phyloP scores from a whole-genome alignment of 176 grass and related monocot species.

The Oryza meyeriana region DNA sequence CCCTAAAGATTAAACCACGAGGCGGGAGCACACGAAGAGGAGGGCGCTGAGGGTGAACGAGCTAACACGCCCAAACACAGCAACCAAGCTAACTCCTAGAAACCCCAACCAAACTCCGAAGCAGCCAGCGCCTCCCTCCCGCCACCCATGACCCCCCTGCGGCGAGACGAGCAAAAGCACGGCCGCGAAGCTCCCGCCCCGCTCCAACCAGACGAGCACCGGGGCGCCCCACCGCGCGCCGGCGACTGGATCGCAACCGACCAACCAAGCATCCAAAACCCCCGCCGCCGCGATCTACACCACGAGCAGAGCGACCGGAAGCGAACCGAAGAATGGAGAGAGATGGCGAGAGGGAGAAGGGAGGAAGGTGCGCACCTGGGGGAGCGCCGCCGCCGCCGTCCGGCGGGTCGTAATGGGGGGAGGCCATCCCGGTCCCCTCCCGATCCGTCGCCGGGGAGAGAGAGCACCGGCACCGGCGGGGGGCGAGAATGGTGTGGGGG shows the following conservation, averaged over 20 bases:
- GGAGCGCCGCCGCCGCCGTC: background rate
- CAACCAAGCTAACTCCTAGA: slow-evolving; percentile 11
- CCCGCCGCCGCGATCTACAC: background rate
- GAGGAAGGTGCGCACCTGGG: slow-evolving; percentile 6
- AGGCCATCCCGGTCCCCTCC: slow-evolving; percentile 42
- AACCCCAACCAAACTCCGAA: slow-evolving; percentile 3
- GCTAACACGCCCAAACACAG: background rate
- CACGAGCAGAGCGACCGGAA: background rate
- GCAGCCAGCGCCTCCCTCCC: background rate
- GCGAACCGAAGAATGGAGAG: background rate
- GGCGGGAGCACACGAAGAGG: background rate
- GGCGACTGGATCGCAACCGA: background rate
- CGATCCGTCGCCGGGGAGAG: slow-evolving; percentile 23
- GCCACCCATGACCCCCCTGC: background rate
- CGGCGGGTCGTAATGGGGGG: slow-evolving; percentile 34
- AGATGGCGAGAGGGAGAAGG: background rate
- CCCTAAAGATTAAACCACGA: slow-evolving; percentile 34
- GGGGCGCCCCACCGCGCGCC: background rate
- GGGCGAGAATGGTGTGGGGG: background rate
- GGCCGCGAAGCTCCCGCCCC: background rate
- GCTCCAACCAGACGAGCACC: background rate
- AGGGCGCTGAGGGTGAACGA: background rate
- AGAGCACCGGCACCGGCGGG: slow-evolving; percentile 42
- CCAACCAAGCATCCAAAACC: background rate
- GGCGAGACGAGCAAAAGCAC: background rate